Conservation (phyloP, 2,329 filamentous ascomycete genomes). For the Claviceps fusiformis region DNA sequence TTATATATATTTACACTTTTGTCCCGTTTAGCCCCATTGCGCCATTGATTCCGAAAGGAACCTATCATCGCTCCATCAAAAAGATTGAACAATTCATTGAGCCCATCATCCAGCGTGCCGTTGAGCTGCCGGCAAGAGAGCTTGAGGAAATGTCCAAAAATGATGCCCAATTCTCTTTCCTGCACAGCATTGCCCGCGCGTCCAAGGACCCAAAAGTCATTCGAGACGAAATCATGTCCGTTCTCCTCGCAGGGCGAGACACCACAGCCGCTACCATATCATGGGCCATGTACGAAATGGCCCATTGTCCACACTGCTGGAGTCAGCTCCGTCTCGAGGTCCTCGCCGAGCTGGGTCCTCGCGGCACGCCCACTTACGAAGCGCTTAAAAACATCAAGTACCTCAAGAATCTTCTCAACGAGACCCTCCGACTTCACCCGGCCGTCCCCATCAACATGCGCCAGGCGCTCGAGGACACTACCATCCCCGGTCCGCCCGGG, state of each 20-base stretch:
- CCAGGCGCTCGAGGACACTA: no score
- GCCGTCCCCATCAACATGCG: no score
- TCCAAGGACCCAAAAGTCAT: constrained; percentile 50
- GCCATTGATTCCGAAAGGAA: constrained; percentile 40
- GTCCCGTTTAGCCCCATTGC: constrained; percentile 31
- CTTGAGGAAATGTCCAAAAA: constrained; percentile 55
- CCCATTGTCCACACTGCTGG: no score
- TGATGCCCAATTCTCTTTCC: constrained; percentile 56
- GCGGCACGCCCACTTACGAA: constrained; percentile 30
- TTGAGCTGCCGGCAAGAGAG: constrained; percentile 45
- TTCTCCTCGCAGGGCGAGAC: constrained; percentile 29
- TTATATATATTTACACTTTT: not conserved
- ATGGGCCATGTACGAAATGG: no score
- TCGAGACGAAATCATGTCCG: constrained; percentile 62
- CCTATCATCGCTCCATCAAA: constrained; percentile 49
- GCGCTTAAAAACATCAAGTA: no score
- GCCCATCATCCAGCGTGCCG: constrained; percentile 53
- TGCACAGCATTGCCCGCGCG: constrained; percentile 60
- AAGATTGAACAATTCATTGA: constrained; percentile 56
- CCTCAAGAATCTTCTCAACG: no score
- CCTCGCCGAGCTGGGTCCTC: constrained; percentile 41
- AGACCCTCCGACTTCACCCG: no score
- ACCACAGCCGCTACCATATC: no score
- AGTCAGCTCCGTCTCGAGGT: no score
- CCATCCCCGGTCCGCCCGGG: no score